phyloP scores from a whole-genome alignment of 495 filamentous ascomycete species.

The Hyaloscypha finlandica region DNA sequence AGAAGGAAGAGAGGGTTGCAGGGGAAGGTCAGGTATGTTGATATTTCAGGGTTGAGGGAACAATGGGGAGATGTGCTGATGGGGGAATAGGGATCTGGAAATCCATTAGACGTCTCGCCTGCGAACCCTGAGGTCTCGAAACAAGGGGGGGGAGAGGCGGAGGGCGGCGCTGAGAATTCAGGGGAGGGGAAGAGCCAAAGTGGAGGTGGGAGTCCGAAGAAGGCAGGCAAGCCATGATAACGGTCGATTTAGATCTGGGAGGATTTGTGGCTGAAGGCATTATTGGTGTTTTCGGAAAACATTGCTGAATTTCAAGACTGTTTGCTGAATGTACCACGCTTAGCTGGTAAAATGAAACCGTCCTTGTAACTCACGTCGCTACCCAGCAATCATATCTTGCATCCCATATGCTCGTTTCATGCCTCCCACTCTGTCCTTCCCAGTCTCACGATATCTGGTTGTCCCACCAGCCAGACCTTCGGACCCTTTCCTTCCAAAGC shows the following conservation, averaged over 20 bases:
- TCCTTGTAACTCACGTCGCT: not conserved
- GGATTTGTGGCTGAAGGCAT: not conserved
- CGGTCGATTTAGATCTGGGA: not conserved
- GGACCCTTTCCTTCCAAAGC: slow-evolving; percentile 20
- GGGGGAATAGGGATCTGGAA: slow-evolving; percentile 24
- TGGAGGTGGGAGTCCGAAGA: slow-evolving; percentile 40
- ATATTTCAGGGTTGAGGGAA: no score
- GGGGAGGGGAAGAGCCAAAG: slow-evolving; percentile 14
- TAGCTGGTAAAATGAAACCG: not conserved
- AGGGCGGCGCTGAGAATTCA: slow-evolving; percentile 48
- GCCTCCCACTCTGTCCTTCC: slow-evolving; percentile 46
- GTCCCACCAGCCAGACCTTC: slow-evolving; percentile 37
- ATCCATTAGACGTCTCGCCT: slow-evolving; percentile 60
- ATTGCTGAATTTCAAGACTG: not conserved
- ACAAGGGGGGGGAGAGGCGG: slow-evolving; percentile 43
- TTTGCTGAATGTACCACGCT: not conserved
- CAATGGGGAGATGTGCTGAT: not conserved
- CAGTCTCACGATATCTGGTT: slow-evolving; percentile 39
- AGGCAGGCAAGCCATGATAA: slow-evolving; percentile 41
- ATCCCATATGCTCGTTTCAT: slow-evolving; percentile 12
- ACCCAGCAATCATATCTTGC: not conserved
- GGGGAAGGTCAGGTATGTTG: slow-evolving; percentile 29
- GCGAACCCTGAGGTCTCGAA: slow-evolving; percentile 62
- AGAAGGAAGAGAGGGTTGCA: slow-evolving; percentile 46
- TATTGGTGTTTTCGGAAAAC: slow-evolving; percentile 24